Conservation (phyloP, 768 basidiomycete genomes). For the Galerina marginata region DNA sequence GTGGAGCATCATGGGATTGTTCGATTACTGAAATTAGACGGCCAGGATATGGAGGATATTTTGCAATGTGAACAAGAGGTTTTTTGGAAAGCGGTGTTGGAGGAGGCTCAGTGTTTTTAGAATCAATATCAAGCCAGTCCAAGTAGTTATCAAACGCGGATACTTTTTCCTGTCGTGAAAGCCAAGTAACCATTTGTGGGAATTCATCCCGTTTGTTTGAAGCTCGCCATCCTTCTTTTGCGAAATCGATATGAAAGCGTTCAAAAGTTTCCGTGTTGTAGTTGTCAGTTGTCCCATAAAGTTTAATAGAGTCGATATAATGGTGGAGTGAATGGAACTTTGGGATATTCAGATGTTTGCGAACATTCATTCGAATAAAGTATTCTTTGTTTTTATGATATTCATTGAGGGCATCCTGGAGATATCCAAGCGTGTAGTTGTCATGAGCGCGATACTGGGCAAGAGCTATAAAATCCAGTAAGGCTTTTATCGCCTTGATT, state of each 20-base stretch:
- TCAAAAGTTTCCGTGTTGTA: slow-evolving; percentile 38
- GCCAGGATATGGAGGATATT: slow-evolving; percentile 16
- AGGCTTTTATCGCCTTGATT: slow-evolving; percentile 16
- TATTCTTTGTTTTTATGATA: slow-evolving; percentile 16
- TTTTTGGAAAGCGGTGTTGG: background rate
- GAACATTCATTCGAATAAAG: slow-evolving; percentile 18
- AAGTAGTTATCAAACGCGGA: background rate
- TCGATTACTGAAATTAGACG: slow-evolving; percentile 12
- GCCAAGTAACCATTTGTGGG: slow-evolving; percentile 43
- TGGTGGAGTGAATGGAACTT: slow-evolving; percentile 23
- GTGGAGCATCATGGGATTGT: slow-evolving; percentile 11
- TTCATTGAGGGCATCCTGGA: slow-evolving; percentile 9
- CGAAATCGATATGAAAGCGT: slow-evolving; percentile 43
- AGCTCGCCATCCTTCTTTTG: slow-evolving; percentile 36
- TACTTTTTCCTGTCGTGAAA: slow-evolving; percentile 40
- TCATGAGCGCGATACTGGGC: slow-evolving; percentile 33
- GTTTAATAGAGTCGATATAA: slow-evolving; percentile 29
- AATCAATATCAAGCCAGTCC: background rate
- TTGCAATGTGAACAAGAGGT: slow-evolving; percentile 7
- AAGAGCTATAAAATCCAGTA: slow-evolving; percentile 39
- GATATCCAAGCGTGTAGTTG: slow-evolving; percentile 17
- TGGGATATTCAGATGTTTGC: slow-evolving; percentile 41
- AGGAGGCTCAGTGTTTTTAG: background rate
- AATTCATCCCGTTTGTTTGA: slow-evolving; percentile 32
- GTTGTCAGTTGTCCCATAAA: slow-evolving; percentile 34